Percentiles rank a stretch among this genome's conserved stretches.
These are phyloP conservation scores for Penicillium malachiteum DNA, from an alignment of 495 filamentous ascomycete species.

Conservation along the genomic window DNA sequence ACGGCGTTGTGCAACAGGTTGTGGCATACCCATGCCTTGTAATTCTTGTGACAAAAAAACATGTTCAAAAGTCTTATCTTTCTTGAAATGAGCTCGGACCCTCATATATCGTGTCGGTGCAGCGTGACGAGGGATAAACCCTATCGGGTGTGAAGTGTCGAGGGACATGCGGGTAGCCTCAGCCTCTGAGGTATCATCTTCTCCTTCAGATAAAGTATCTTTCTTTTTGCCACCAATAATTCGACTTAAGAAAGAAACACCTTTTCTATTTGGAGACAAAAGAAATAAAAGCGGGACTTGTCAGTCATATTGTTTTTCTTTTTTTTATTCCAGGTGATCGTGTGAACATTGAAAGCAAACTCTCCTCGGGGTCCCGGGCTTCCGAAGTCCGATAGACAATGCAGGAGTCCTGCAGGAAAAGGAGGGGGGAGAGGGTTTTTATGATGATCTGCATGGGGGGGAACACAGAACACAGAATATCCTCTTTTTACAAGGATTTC, in stretches of 20 bases:
- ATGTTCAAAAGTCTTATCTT: conserved; percentile 75
- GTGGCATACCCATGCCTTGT: conserved; percentile 25
- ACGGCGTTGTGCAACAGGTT: conserved; percentile 25
- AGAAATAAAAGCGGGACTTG: not conserved
- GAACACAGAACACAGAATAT: not conserved
- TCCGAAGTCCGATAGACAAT: conserved; percentile 3
- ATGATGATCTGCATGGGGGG: not conserved
- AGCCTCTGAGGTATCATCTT: conserved; percentile 71
- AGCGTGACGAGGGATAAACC: conserved; percentile 84
- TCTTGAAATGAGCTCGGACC: conserved; percentile 78
- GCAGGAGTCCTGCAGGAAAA: too few relatives aligned
- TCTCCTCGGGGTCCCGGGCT: not conserved
- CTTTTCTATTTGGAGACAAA: conserved; percentile 58
- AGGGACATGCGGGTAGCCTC: conserved; percentile 72
- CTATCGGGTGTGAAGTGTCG: conserved; percentile 78
- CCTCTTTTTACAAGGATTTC: too few relatives aligned
- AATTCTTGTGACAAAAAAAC: conserved; percentile 93
- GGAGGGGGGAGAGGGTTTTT: too few relatives aligned
- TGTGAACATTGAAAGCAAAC: too few relatives aligned
- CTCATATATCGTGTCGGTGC: conserved; percentile 91
- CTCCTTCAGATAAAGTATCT: conserved; percentile 45
- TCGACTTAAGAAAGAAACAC: conserved; percentile 86
- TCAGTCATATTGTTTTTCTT: not conserved
- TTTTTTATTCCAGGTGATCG: too few relatives aligned
- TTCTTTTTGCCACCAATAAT: conserved; percentile 80